phyloP scores from a whole-genome alignment of 495 filamentous ascomycete species.

The Sordaria brevicollis region DNA sequence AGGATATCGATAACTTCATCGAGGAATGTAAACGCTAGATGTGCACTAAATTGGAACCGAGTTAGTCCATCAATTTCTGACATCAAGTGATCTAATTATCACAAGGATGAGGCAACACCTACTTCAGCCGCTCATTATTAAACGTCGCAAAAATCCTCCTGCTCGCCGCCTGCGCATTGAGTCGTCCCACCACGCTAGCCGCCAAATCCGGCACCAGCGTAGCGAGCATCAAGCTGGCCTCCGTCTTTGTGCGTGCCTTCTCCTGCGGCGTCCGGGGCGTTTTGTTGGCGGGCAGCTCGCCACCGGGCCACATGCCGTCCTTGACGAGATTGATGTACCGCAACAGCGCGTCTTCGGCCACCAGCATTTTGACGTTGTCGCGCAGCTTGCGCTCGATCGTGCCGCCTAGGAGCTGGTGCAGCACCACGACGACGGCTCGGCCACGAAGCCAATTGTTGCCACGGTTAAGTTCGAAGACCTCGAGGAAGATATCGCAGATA shows the following conservation, averaged over 20 bases:
- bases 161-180: slow-evolving; percentile 76
- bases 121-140: slow-evolving; percentile 69
- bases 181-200: slow-evolving; percentile 72
- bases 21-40: slow-evolving; percentile 66
- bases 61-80: slow-evolving; percentile 4
- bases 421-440: slow-evolving; percentile 86
- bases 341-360: slow-evolving; percentile 69
- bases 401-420: slow-evolving; percentile 73
- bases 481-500: slow-evolving; percentile 94
- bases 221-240: slow-evolving; percentile 71
- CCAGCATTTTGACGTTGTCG: slow-evolving; percentile 58
- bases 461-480: slow-evolving; percentile 87
- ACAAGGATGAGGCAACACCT: slow-evolving; percentile 18
- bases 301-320: slow-evolving; percentile 73
- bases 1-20: slow-evolving; percentile 69
- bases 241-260: slow-evolving; percentile 57
- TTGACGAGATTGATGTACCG: slow-evolving; percentile 61
- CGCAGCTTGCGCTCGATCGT: slow-evolving; percentile 93
- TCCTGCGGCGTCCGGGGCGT: slow-evolving; percentile 51
- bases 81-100: neutral
- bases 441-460: slow-evolving; percentile 93
- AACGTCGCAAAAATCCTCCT: slow-evolving; percentile 70
- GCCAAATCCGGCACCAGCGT: slow-evolving; percentile 74
- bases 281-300: slow-evolving; percentile 40
- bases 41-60: slow-evolving; percentile 40